These are phyloP conservation scores for Corallochytrium limacisporum DNA, from an alignment of 78 protist species.

Conservation along the genomic window DNA sequence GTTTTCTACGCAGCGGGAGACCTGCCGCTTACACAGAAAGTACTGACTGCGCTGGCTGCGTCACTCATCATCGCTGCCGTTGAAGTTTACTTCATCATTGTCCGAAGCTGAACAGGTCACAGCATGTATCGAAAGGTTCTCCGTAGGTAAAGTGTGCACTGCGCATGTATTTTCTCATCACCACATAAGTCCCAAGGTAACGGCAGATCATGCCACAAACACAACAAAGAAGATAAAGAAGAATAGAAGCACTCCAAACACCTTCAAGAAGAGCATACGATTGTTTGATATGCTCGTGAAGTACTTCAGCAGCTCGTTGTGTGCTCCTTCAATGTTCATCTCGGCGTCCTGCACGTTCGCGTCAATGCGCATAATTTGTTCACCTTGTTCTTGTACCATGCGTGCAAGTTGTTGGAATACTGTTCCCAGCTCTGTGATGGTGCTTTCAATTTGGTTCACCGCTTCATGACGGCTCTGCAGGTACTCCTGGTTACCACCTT, in stretches of 20 bases:
- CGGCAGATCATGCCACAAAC: too few relatives aligned
- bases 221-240: background rate
- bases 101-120: too few relatives aligned
- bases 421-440: constrained; percentile 17
- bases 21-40: too few relatives aligned
- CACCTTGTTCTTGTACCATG: constrained; percentile 21
- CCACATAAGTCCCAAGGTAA: too few relatives aligned
- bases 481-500: too few relatives aligned
- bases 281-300: background rate
- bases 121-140: too few relatives aligned
- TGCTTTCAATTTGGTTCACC: constrained; percentile 14
- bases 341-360: background rate
- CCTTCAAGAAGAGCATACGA: constrained; percentile 24
- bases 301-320: constrained; percentile 1
- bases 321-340: background rate
- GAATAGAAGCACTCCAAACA: background rate
- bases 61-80: too few relatives aligned
- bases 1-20: too few relatives aligned
- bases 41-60: too few relatives aligned
- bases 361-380: constrained; percentile 12
- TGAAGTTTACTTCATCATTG: too few relatives aligned
- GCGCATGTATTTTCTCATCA: too few relatives aligned
- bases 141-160: too few relatives aligned
- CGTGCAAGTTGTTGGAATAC: constrained; percentile 27
- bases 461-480: background rate